Conservation (phyloP, 257 asterid species). For the Striga asiatica region DNA sequence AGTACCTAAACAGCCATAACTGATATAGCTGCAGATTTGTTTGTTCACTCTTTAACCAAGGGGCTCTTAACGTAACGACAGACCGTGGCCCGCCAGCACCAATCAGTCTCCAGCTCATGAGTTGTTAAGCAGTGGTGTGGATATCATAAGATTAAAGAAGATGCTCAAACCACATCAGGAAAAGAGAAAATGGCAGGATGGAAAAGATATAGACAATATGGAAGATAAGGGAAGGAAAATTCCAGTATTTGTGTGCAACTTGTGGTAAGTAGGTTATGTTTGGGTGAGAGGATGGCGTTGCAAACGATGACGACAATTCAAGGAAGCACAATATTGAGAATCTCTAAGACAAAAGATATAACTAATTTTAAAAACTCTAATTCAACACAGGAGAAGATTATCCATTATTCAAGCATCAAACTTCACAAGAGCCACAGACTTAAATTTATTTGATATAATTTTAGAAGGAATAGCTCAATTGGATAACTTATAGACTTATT, state of each 20-base stretch:
- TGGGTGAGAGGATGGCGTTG: no score
- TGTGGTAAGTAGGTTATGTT: no score
- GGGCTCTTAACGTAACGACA: background rate
- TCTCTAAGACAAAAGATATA: no score
- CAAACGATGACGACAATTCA: no score
- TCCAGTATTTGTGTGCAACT: no score
- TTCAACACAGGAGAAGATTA: no score
- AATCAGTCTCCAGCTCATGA: background rate
- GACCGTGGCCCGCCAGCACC: constrained; percentile 3
- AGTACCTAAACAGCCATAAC: background rate
- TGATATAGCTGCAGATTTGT: background rate
- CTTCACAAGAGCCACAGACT: background rate
- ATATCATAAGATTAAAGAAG: background rate
- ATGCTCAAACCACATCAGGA: background rate
- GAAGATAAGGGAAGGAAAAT: no score
- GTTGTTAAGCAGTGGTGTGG: background rate
- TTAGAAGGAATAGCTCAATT: background rate
- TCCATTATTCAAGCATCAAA: no score
- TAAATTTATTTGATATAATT: background rate
- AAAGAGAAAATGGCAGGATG: background rate
- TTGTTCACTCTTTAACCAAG: background rate
- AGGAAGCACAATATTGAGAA: no score
- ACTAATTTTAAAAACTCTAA: no score
- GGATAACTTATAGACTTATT: background rate
- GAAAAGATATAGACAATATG: no score